These are phyloP conservation scores for Kluyveromyces sp. DNA, from an alignment of 1,139 yeast genomes.

Conservation along the genomic window DNA sequence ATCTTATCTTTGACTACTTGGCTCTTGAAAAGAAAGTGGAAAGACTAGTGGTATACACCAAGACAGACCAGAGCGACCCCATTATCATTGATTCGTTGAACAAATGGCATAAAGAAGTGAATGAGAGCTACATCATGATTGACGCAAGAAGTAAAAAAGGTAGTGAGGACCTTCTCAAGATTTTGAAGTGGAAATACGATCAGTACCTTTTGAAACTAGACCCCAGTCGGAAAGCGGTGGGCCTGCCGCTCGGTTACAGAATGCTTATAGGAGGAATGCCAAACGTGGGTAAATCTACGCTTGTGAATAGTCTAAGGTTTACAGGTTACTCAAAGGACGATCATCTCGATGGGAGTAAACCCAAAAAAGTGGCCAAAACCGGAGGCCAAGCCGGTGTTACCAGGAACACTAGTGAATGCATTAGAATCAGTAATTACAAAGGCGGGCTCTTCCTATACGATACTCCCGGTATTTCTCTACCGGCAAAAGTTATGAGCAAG, in stretches of 20 bases:
- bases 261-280: conserved; percentile 90
- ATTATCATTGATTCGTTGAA: conserved; percentile 16
- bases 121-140: conserved; percentile 51
- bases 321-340: conserved; percentile 29
- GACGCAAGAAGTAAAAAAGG: conserved; percentile 53
- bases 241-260: conserved; percentile 78
- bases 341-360: conserved; percentile 16
- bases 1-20: conserved; percentile 68
- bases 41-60: conserved; percentile 29
- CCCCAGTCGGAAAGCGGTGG: conserved; percentile 37
- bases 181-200: conserved; percentile 40
- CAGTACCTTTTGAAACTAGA: conserved; percentile 25
- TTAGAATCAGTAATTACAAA: conserved; percentile 56
- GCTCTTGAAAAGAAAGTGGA: conserved; percentile 26
- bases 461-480: conserved; percentile 89
- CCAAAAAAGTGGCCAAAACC: conserved; percentile 68
- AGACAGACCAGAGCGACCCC: conserved; percentile 20
- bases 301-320: conserved; percentile 66
- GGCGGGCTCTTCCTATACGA: conserved; percentile 65
- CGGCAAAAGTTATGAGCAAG: conserved; percentile 52
- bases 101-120: conserved; percentile 38
- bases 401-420: conserved; percentile 67
- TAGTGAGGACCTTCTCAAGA: conserved; percentile 44
- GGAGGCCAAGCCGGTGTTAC: conserved; percentile 94
- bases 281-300: conserved; percentile 93